Percentiles rank a stretch among this genome's conserved stretches.
Conservation (phyloP, 2,329 filamentous ascomycete genomes). For the Scedosporium boydii region DNA sequence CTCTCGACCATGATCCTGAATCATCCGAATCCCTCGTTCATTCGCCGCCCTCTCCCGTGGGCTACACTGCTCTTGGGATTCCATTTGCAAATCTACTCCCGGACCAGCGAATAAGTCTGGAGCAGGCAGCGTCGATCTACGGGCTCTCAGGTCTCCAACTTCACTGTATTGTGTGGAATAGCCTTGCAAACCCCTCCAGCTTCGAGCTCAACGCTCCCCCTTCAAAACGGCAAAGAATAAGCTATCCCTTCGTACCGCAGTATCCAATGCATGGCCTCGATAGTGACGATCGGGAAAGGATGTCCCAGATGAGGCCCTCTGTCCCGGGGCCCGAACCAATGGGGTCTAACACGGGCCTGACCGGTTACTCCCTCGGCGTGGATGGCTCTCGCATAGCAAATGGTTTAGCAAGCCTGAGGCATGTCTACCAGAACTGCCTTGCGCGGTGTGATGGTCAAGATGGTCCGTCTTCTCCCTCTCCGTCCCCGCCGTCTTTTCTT, state of each 20-base stretch:
- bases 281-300: not conserved
- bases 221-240: conserved; percentile 18
- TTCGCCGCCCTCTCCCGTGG: conserved; percentile 19
- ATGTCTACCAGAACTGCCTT: conserved; percentile 23
- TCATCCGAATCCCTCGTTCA: conserved; percentile 13
- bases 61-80: conserved; percentile 15
- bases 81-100: conserved; percentile 16
- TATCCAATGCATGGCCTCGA: conserved; percentile 13
- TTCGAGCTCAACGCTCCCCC: not conserved
- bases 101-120: conserved; percentile 17
- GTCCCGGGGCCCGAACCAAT: not conserved
- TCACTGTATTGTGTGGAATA: conserved; percentile 15
- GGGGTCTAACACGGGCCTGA: not conserved
- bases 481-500: no score
- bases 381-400: conserved; percentile 6
- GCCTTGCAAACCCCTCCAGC: conserved; percentile 15
- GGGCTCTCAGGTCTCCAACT: conserved; percentile 21
- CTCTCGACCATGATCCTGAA: conserved; percentile 27
- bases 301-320: not conserved
- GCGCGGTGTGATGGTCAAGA: conserved; percentile 16
- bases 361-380: not conserved
- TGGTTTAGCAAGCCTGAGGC: conserved; percentile 19
- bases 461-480: conserved; percentile 16
- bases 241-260: conserved; percentile 21
- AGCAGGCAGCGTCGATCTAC: conserved; percentile 20